Conservation (phyloP, 78 protist genomes). For the Planoprotostelium fungivorum region DNA sequence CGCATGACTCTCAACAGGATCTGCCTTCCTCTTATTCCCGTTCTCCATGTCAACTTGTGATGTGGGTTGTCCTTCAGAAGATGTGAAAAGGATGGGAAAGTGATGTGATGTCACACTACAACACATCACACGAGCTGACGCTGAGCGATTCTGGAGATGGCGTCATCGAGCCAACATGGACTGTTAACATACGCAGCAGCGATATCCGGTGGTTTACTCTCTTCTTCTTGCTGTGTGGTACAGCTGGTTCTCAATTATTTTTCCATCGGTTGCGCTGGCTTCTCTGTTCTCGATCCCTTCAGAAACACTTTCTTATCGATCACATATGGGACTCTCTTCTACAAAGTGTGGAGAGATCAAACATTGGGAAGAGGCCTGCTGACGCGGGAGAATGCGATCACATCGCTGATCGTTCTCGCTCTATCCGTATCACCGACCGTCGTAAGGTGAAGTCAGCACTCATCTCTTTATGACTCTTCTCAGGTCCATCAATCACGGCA, state of each 20-base stretch:
- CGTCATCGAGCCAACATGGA: too few relatives aligned
- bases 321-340: background rate
- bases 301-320: background rate
- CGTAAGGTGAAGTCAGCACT: background rate
- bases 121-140: too few relatives aligned
- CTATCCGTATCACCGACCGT: background rate
- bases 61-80: too few relatives aligned
- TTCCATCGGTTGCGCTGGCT: conserved; percentile 17
- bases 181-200: conserved; percentile 12
- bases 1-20: background rate
- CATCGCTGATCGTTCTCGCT: background rate
- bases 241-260: conserved; percentile 19
- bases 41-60: too few relatives aligned
- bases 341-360: background rate
- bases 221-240: conserved; percentile 25
- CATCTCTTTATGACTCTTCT: background rate
- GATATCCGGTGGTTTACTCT: conserved; percentile 1
- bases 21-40: background rate
- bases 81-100: too few relatives aligned
- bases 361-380: background rate
- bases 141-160: too few relatives aligned
- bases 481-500: background rate
- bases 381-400: background rate
- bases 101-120: too few relatives aligned
- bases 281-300: conserved; percentile 14